A percentile compares a stretch with the other conserved stretches of the same genome.
Evolutionary conservation across 163 green algal species (phyloP).

Genomic region (Chlorella variabilis): DNA sequence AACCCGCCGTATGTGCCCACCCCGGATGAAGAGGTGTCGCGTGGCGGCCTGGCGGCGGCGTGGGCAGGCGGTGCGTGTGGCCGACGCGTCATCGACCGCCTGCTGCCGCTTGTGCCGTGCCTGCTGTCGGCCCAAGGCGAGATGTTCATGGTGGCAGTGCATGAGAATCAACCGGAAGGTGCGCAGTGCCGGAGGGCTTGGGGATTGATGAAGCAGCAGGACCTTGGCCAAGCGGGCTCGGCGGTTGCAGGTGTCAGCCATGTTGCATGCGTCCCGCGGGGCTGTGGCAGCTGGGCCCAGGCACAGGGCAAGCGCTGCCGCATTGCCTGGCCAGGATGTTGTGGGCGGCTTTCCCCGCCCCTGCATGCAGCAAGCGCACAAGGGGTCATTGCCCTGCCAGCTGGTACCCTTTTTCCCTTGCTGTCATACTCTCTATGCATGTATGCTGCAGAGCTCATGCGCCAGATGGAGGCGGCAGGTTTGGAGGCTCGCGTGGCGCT

Average conservation of each 20-base stretch:
- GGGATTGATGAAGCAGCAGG: too few relatives aligned
- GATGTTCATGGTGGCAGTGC: constrained; percentile 81
- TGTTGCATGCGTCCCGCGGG: too few relatives aligned
- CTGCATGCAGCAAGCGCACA: too few relatives aligned
- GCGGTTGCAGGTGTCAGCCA: too few relatives aligned
- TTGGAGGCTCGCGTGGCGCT: constrained; percentile 45
- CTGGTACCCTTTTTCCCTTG: too few relatives aligned
- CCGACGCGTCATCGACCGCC: constrained; percentile 80
- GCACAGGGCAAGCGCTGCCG: too few relatives aligned
- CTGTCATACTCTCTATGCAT: too few relatives aligned
- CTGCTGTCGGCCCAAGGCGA: constrained; percentile 66
- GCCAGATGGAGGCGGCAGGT: constrained; percentile 46
- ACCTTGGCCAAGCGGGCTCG: background rate
- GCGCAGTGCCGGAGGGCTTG: too few relatives aligned
- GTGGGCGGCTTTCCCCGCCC: too few relatives aligned
- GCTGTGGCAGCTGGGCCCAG: too few relatives aligned
- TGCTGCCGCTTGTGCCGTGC: constrained; percentile 71
- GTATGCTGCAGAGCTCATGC: constrained; percentile 63
- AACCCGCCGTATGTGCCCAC: constrained; percentile 98
- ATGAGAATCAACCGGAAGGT: constrained; percentile 79
- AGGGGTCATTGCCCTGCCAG: too few relatives aligned
- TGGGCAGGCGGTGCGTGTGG: constrained; percentile 88
- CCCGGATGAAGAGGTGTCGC: constrained; percentile 84
- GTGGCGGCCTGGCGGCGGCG: constrained; percentile 70
- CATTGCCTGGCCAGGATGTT: too few relatives aligned